Conservation (phyloP, 805 yeast genomes). For the Jamesozyma rosinii region DNA sequence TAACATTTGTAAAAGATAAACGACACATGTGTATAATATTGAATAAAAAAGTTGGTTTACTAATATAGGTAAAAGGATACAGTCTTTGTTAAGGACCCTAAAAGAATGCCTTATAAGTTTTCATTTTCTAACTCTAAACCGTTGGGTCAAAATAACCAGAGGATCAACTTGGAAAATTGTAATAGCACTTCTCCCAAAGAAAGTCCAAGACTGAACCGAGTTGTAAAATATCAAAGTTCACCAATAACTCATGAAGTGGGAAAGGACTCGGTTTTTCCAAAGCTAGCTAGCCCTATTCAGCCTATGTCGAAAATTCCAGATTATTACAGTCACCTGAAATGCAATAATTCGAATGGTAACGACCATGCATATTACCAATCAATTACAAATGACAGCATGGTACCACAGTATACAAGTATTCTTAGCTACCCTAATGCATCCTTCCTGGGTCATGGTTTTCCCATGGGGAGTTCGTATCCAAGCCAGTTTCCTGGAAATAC, state of each 20-base stretch:
- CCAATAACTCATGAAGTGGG: conserved; percentile 6
- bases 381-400: conserved; percentile 6
- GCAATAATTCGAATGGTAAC: not conserved
- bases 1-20: too few species aligned
- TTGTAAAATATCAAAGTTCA: conserved; percentile 10
- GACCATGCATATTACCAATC: conserved; percentile 5
- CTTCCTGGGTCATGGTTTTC: not conserved
- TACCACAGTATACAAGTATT: conserved; percentile 11
- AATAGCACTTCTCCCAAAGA: conserved; percentile 8
- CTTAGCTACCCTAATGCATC: not conserved
- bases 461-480: not conserved
- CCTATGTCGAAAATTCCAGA: conserved; percentile 6
- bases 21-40: too few species aligned
- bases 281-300: not conserved
- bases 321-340: conserved; percentile 7
- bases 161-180: conserved; percentile 12
- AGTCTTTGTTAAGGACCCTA: not conserved
- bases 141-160: not conserved
- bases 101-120: conserved; percentile 2
- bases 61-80: too few species aligned
- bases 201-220: conserved; percentile 4
- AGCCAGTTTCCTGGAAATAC: not conserved
- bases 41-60: too few species aligned
- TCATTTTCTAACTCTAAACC: not conserved
- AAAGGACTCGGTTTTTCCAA: not conserved